Evolutionary conservation across 192 early-diverging fungal genomes (phyloP), one percentile per base, ranked within the genome.

Genomic region (Umbelopsis sp.): DNA sequence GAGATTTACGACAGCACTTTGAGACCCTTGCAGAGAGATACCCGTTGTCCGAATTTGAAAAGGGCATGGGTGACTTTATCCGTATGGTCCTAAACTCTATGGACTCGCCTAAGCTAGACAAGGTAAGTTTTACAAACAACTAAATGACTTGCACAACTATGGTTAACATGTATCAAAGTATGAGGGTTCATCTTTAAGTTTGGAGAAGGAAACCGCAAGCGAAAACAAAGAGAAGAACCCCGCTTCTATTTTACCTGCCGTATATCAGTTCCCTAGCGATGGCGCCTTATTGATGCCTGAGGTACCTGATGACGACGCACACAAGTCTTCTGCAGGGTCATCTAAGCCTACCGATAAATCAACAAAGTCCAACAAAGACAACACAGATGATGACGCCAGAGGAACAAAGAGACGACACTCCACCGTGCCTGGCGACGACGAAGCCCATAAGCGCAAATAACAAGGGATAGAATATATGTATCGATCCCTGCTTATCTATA

Each of bases 221-320:
- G 50, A 46, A n/a, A 66, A 73, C 65, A 74, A 69, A 10, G 41
- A 69, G 2, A 64, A 74, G 20, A 69, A 77, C 20, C 72, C 77
- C 21, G 64, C 68, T 18, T 47, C 74, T 22, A 74, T 70, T 27
- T 20, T 67, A 15, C 81, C 79, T 46, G 72, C 75, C 16, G 70
- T 81, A 9, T 81, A 80, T 27, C 80, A 82, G 25, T 79, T 77
- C 11, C 82, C 82, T 69, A 80, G 78, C 7, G 84, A 86, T 55
- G 81, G 81, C 12, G 74, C 84, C 3, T 64, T 86, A 20, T 79
- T 82, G 21, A 86, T 86, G 81, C 84, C 84, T 11, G 84, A 82
- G 35, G 74, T 82, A 2, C 81, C 82, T 37, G 84, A 78, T 35
- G 79, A 81, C 41, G 84, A 82, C 48, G 37, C 37, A 41, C 37